These are phyloP conservation scores for Pseudoperonospora humuli DNA, from an alignment of 352 stramenopile species.

Conservation along the genomic window DNA sequence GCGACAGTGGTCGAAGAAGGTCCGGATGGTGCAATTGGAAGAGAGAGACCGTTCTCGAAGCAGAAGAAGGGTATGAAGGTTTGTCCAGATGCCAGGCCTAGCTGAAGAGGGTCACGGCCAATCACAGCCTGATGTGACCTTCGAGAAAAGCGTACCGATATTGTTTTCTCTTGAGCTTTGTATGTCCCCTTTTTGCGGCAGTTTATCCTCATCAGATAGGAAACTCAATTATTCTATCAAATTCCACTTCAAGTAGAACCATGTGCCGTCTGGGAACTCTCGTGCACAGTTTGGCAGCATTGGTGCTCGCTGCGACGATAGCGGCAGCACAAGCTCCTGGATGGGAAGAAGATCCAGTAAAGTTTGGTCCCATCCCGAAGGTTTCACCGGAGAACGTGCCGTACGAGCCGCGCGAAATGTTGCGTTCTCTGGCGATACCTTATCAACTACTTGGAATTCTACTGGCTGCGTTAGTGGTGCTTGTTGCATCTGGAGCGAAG, in stretches of 20 bases:
- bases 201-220: too few relatives aligned
- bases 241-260: constrained; percentile 11
- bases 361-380: constrained; percentile 19
- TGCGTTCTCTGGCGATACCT: constrained; percentile 13
- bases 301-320: constrained; percentile 5
- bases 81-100: too few relatives aligned
- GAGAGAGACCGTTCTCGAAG: too few relatives aligned
- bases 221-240: constrained; percentile 4
- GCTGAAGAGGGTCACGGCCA: too few relatives aligned
- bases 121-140: too few relatives aligned
- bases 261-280: constrained; percentile 5
- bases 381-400: constrained; percentile 10
- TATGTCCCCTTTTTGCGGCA: too few relatives aligned
- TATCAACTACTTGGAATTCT: constrained; percentile 25
- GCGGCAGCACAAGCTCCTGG: background rate
- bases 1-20: too few relatives aligned
- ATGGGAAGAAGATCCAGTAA: constrained; percentile 15
- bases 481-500: constrained; percentile 59
- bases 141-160: too few relatives aligned
- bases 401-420: constrained; percentile 14
- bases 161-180: background rate
- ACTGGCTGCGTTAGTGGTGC: constrained; percentile 39
- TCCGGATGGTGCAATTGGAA: too few relatives aligned
- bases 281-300: constrained; percentile 1
- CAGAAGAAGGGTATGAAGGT: too few relatives aligned